These are phyloP conservation scores for Priceomyces carsonii DNA, from an alignment of 805 yeast genomes.

Conservation along the genomic window DNA sequence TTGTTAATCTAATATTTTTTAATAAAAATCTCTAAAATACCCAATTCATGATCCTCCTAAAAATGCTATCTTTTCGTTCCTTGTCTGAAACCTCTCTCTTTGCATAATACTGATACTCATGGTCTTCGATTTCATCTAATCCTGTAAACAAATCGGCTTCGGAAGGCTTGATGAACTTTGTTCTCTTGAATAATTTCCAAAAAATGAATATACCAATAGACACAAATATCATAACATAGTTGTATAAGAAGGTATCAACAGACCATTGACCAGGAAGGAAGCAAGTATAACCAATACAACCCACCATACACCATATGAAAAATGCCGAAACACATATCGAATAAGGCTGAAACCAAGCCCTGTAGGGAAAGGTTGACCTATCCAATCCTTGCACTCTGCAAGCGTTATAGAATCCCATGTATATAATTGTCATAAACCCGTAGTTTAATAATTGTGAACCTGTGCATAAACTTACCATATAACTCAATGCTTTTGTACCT, in stretches of 20 bases:
- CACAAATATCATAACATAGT: conserved; percentile 69
- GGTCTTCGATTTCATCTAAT: conserved; percentile 49
- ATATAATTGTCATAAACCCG: conserved; percentile 45
- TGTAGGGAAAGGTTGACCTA: conserved; percentile 39
- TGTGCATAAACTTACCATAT: conserved; percentile 49
- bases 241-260: conserved; percentile 60
- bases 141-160: conserved; percentile 50
- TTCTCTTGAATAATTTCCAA: conserved; percentile 39
- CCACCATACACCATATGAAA: conserved; percentile 43
- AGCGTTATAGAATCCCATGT: conserved; percentile 44
- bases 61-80: conserved; percentile 9
- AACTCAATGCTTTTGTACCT: conserved; percentile 38
- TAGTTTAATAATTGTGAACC: conserved; percentile 50
- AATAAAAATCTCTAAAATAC: conserved; percentile 16
- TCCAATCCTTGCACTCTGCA: conserved; percentile 40
- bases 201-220: conserved; percentile 27
- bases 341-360: conserved; percentile 47
- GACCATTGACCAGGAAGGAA: conserved; percentile 70
- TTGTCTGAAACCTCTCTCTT: conserved; percentile 26
- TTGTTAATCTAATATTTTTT: too few relatives aligned
- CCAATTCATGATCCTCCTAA: conserved; percentile 18
- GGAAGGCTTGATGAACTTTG: conserved; percentile 39
- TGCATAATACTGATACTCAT: conserved; percentile 45
- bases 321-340: conserved; percentile 30
- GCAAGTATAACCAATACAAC: conserved; percentile 68